These are phyloP conservation scores for Umbilicus rupestris DNA, from an alignment of 164 flowering plant species.

Conservation along the genomic window DNA sequence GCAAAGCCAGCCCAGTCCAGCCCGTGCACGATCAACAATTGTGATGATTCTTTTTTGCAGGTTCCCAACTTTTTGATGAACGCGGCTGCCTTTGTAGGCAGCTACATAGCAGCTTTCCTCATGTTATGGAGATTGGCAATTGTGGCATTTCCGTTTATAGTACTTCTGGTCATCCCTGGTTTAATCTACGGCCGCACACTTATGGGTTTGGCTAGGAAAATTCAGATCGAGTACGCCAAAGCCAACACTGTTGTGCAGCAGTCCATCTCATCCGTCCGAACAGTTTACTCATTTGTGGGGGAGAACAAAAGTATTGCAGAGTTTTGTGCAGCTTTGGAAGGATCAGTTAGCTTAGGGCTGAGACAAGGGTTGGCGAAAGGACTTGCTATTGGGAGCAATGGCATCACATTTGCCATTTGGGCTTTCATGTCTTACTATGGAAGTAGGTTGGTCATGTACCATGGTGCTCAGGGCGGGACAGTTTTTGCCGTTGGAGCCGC, in stretches of 20 bases:
- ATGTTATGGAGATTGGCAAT: conserved; percentile 68
- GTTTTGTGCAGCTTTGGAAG: conserved; percentile 56
- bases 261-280: conserved; percentile 66
- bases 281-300: conserved; percentile 79
- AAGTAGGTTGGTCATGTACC: conserved; percentile 67
- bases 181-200: conserved; percentile 61
- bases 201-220: conserved; percentile 47
- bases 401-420: conserved; percentile 62
- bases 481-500: conserved; percentile 67
- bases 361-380: conserved; percentile 80
- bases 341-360: conserved; percentile 54
- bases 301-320: conserved; percentile 47
- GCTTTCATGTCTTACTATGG: conserved; percentile 75
- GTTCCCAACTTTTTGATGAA: conserved; percentile 76
- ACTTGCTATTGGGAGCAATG: conserved; percentile 75
- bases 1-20: background rate
- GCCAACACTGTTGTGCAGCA: conserved; percentile 69
- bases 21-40: too few species aligned
- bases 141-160: conserved; percentile 56
- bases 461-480: conserved; percentile 63
- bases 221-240: conserved; percentile 55
- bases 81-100: conserved; percentile 39
- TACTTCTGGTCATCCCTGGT: conserved; percentile 69
- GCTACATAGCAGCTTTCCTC: conserved; percentile 45
- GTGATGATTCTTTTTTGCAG: too few species aligned